Evolutionary conservation across 768 basidiomycete species (phyloP).

Genomic region (Dacryopinax spathularia): DNA sequence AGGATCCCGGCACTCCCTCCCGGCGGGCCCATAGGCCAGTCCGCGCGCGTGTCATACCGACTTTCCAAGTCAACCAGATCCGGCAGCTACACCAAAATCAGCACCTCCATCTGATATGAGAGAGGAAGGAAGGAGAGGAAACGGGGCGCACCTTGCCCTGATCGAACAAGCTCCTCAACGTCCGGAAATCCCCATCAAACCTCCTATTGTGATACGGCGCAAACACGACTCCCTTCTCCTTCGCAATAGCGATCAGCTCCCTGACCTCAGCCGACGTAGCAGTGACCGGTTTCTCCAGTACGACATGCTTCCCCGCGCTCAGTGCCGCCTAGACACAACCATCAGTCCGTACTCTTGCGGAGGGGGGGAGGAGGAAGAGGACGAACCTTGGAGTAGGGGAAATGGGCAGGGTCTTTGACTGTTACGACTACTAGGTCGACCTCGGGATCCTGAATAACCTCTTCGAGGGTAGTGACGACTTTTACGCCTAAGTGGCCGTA

Average conservation of each 20-base stretch:
- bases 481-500: slow-evolving; percentile 8
- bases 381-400: slow-evolving; percentile 8
- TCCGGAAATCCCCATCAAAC: slow-evolving; percentile 10
- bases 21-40: neutral
- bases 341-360: neutral
- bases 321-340: neutral
- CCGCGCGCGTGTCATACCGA: neutral
- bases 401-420: slow-evolving; percentile 8
- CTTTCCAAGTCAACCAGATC: neutral
- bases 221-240: slow-evolving; percentile 7
- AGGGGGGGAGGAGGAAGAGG: neutral
- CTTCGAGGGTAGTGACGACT: slow-evolving; percentile 12
- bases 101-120: neutral
- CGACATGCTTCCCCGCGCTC: neutral
- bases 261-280: slow-evolving; percentile 12
- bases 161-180: neutral
- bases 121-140: neutral
- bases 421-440: slow-evolving; percentile 11
- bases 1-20: slow-evolving; percentile 7
- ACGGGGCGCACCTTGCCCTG: neutral
- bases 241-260: slow-evolving; percentile 12
- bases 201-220: slow-evolving; percentile 13
- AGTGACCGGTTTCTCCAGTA: slow-evolving; percentile 14
- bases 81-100: neutral
- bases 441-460: slow-evolving; percentile 8